These are phyloP conservation scores for Paraconiothyrium brasiliense DNA, from an alignment of 2,329 filamentous ascomycete genomes.

Conservation along the genomic window DNA sequence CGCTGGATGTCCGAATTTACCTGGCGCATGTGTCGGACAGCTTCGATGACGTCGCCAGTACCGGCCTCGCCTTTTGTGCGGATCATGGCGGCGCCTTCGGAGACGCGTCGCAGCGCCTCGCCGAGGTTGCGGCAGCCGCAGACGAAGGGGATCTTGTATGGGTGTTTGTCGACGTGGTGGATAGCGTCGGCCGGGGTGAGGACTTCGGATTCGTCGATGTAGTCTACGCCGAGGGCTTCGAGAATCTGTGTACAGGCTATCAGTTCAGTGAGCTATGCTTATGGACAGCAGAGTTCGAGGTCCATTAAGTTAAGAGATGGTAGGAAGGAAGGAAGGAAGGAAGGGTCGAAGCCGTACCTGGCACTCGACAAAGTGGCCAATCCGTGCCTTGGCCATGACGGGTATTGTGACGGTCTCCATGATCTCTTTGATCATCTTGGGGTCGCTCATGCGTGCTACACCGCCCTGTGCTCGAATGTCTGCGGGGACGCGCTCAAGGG, in stretches of 20 bases:
- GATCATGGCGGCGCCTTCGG: slow-evolving; percentile 97
- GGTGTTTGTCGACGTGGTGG: slow-evolving; percentile 90
- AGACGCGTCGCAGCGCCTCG: slow-evolving; percentile 89
- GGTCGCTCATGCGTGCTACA: slow-evolving; percentile 97
- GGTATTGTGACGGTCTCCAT: slow-evolving; percentile 95
- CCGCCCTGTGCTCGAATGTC: slow-evolving; percentile 94
- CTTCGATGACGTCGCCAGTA: slow-evolving; percentile 96
- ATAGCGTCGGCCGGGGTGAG: slow-evolving; percentile 91
- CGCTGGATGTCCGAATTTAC: slow-evolving; percentile 83
- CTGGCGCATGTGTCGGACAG: slow-evolving; percentile 93
- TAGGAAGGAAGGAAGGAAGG: background rate
- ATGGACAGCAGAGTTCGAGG: background rate
- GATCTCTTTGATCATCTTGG: slow-evolving; percentile 92
- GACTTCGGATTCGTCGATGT: slow-evolving; percentile 98
- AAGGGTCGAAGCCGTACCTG: slow-evolving; percentile 62
- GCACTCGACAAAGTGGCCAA: slow-evolving; percentile 98
- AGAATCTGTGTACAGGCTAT: slow-evolving; percentile 72
- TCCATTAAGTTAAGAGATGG: background rate
- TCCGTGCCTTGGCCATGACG: slow-evolving; percentile 98
- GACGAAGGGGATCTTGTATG: slow-evolving; percentile 87
- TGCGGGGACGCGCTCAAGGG: slow-evolving; percentile 94
- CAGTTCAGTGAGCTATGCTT: background rate
- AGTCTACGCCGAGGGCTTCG: slow-evolving; percentile 93
- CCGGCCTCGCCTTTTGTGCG: slow-evolving; percentile 98
- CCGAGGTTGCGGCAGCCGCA: slow-evolving; percentile 95